These are phyloP conservation scores for Hansfordia pulvinata DNA, from an alignment of 2,329 filamentous ascomycete genomes.

Conservation along the genomic window DNA sequence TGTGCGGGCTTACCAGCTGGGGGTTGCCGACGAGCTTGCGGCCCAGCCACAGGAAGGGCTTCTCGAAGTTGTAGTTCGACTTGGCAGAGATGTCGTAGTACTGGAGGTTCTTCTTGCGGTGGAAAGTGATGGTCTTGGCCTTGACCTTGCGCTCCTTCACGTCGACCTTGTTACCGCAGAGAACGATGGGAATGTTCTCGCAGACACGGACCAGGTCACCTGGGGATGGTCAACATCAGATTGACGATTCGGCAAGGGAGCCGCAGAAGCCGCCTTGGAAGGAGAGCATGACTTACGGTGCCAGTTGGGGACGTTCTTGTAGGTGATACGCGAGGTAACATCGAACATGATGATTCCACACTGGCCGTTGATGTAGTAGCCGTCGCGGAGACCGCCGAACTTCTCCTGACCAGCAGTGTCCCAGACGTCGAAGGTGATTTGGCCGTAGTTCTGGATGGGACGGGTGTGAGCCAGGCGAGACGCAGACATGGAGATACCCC, in stretches of 20 bases:
- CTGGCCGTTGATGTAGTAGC: conserved; percentile 99
- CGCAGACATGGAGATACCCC: no score
- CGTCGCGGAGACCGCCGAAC: conserved; percentile 97
- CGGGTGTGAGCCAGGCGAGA: conserved; percentile 11
- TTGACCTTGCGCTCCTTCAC: conserved; percentile 99
- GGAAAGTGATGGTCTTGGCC: conserved; percentile 99
- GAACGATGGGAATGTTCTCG: conserved; percentile 97
- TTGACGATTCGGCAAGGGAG: no score
- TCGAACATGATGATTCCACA: conserved; percentile 99
- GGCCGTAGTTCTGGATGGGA: conserved; percentile 62
- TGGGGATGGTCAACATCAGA: conserved; percentile 19
- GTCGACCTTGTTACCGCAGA: conserved; percentile 98
- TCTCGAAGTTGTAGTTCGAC: conserved; percentile 99
- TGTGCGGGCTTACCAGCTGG: conserved; percentile 62
- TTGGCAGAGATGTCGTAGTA: conserved; percentile 99
- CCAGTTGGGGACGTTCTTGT: conserved; percentile 99
- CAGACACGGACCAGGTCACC: conserved; percentile 97
- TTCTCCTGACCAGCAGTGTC: conserved; percentile 99
- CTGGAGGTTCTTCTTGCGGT: conserved; percentile 99
- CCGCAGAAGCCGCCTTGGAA: conserved; percentile 1
- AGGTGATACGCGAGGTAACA: conserved; percentile 97
- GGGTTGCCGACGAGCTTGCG: conserved; percentile 97
- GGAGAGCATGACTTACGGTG: conserved; percentile 69
- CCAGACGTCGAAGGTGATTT: conserved; percentile 98
- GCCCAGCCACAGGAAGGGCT: conserved; percentile 98